Percentiles rank a stretch among this genome's conserved stretches.
These are phyloP conservation scores for Ochromonas danica DNA, from an alignment of 108 stramenopile genomes.

Conservation along the genomic window DNA sequence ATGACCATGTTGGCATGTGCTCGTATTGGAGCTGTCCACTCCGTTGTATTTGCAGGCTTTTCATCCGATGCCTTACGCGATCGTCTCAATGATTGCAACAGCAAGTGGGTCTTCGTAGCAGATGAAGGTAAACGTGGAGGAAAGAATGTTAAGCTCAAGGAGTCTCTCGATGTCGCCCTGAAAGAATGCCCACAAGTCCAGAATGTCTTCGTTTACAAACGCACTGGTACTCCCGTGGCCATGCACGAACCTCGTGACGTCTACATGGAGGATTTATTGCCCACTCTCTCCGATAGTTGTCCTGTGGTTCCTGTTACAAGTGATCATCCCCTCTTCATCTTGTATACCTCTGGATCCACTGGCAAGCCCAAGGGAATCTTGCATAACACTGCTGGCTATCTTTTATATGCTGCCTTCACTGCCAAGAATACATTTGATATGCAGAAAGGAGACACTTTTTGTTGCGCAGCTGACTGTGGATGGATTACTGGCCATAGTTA, in stretches of 20 bases:
- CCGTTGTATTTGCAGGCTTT: slow-evolving; percentile 50
- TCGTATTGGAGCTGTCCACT: slow-evolving; percentile 49
- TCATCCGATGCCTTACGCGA: slow-evolving; percentile 36
- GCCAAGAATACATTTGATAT: slow-evolving; percentile 37
- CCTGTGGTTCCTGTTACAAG: slow-evolving; percentile 34
- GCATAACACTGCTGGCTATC: slow-evolving; percentile 44
- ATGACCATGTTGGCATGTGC: slow-evolving; percentile 48
- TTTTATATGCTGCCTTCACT: slow-evolving; percentile 34
- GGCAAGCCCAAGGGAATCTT: slow-evolving; percentile 58
- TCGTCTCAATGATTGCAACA: slow-evolving; percentile 30
- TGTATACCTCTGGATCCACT: slow-evolving; percentile 47
- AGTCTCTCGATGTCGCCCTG: slow-evolving; percentile 30
- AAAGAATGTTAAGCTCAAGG: slow-evolving; percentile 32
- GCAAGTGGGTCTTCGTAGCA: slow-evolving; percentile 37
- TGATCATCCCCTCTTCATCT: slow-evolving; percentile 72
- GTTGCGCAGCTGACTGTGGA: slow-evolving; percentile 39
- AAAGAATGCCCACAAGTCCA: not conserved
- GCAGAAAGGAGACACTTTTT: slow-evolving; percentile 33
- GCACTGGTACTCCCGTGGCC: not conserved
- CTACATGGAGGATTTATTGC: not conserved
- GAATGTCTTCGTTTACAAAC: not conserved
- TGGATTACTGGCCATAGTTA: slow-evolving; percentile 52
- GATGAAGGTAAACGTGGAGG: slow-evolving; percentile 41
- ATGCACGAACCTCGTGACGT: slow-evolving; percentile 26
- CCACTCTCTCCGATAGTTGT: not conserved